Conservation (phyloP, 202 grass and related monocot species). For the Panicum virgatum region DNA sequence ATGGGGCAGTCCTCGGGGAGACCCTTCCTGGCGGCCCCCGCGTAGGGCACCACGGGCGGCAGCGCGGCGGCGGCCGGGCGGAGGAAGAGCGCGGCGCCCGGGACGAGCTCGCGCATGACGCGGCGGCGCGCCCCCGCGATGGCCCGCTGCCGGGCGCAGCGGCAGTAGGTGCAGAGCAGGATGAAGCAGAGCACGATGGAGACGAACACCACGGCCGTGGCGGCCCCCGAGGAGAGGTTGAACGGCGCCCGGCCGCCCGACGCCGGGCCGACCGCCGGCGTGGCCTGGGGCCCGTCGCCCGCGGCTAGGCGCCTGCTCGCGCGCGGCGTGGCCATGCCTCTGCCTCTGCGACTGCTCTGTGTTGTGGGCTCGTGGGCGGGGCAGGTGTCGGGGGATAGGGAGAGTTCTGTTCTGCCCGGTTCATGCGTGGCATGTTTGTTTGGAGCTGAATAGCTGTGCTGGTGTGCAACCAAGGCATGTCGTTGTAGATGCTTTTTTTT, state of each 20-base stretch:
- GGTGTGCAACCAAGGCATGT: not conserved
- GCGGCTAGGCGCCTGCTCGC: slow-evolving; percentile 30
- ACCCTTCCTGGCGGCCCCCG: not conserved
- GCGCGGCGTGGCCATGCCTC: slow-evolving; percentile 28
- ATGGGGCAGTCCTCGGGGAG: slow-evolving; percentile 53
- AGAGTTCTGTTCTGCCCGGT: not conserved
- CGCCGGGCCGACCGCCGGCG: not conserved
- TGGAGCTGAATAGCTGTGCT: not conserved
- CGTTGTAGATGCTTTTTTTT: not conserved
- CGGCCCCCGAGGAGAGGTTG: slow-evolving; percentile 40
- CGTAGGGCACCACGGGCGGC: slow-evolving; percentile 47
- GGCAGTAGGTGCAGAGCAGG: slow-evolving; percentile 69
- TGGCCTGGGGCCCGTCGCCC: not conserved
- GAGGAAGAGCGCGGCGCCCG: not conserved
- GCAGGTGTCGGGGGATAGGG: not conserved
- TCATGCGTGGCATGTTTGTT: not conserved
- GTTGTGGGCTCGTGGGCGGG: not conserved
- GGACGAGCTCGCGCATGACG: slow-evolving; percentile 41
- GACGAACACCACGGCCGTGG: slow-evolving; percentile 55
- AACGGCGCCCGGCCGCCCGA: slow-evolving; percentile 28
- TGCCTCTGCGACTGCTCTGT: not conserved
- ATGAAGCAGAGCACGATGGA: slow-evolving; percentile 63
- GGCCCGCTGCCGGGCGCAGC: slow-evolving; percentile 48
- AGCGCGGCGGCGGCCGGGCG: not conserved
- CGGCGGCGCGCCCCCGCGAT: slow-evolving; percentile 26